Evolutionary conservation across 257 asterid genomes (phyloP).

Genomic region (Linaria vulgaris): DNA sequence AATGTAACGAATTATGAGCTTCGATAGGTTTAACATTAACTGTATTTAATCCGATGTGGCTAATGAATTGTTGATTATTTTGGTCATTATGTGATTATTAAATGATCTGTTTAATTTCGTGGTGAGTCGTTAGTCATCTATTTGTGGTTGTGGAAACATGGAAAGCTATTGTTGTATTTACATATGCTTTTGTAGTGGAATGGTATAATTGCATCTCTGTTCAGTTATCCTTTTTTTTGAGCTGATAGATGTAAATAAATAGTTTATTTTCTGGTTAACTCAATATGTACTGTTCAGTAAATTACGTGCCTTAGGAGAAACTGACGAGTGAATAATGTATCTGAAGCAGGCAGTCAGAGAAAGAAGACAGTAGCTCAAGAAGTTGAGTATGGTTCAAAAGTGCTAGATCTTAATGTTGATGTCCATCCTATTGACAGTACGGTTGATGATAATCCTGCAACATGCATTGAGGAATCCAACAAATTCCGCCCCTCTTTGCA

Average conservation of each 20-base stretch:
- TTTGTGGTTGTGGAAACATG: too few species aligned
- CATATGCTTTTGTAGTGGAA: too few species aligned
- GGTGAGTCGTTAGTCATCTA: too few species aligned
- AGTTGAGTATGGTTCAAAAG: constrained; percentile 28
- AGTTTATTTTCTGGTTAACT: neutral
- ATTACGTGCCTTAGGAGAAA: neutral
- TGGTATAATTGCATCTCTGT: too few species aligned
- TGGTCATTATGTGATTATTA: too few species aligned
- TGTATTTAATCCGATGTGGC: neutral
- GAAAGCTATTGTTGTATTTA: too few species aligned
- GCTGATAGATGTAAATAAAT: too few species aligned
- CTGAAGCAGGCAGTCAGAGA: constrained; percentile 44
- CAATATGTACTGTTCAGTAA: neutral
- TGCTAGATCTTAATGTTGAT: constrained; percentile 61
- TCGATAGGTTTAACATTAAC: neutral
- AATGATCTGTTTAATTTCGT: too few species aligned
- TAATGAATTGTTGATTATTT: neutral
- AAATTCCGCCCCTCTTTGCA: constrained; percentile 19
- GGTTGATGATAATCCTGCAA: constrained; percentile 26
- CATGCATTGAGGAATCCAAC: neutral
- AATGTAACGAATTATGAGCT: too few species aligned
- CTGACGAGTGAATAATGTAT: constrained; percentile 31
- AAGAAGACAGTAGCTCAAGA: constrained; percentile 15
- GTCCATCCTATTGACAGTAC: constrained; percentile 20
- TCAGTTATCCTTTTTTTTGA: too few species aligned